Evolutionary conservation across 495 filamentous ascomycete genomes (phyloP).

Genomic region (Darksidea phi): DNA sequence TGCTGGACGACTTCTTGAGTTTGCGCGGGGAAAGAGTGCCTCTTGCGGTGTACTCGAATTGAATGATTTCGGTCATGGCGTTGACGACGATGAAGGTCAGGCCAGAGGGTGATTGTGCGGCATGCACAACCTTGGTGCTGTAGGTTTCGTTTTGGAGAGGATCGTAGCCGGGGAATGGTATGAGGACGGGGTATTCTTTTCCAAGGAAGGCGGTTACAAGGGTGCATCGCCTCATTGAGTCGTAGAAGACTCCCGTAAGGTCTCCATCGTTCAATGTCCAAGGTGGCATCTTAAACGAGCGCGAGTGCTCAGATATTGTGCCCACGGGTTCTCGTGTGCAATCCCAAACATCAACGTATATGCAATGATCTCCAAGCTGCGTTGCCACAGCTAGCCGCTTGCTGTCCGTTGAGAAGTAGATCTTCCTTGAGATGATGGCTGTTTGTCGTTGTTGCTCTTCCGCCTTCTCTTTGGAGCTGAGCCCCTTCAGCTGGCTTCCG

Average conservation of each 20-base stretch:
- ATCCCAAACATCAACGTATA: constrained; percentile 35
- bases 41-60: constrained; percentile 31
- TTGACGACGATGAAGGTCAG: constrained; percentile 26
- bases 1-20: constrained; percentile 18
- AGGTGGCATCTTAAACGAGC: constrained; percentile 31
- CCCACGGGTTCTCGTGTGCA: constrained; percentile 28
- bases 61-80: constrained; percentile 35
- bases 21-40: constrained; percentile 18
- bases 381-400: constrained; percentile 32
- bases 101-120: constrained; percentile 32
- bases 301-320: constrained; percentile 31
- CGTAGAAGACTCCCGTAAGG: constrained; percentile 31
- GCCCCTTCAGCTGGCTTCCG: constrained; percentile 5
- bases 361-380: constrained; percentile 27
- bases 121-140: constrained; percentile 30
- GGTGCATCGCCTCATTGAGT: constrained; percentile 19
- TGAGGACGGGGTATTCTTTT: constrained; percentile 32
- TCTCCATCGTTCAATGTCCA: constrained; percentile 35
- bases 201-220: constrained; percentile 33
- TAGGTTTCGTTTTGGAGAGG: constrained; percentile 31
- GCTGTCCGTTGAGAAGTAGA: constrained; percentile 33
- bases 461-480: constrained; percentile 25
- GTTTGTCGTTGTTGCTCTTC: constrained; percentile 29
- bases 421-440: constrained; percentile 27
- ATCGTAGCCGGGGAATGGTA: constrained; percentile 34